Percentiles rank a stretch among this genome's conserved stretches.
Conservation (phyloP, 163 green algal species). For the Picocystis sp. region DNA sequence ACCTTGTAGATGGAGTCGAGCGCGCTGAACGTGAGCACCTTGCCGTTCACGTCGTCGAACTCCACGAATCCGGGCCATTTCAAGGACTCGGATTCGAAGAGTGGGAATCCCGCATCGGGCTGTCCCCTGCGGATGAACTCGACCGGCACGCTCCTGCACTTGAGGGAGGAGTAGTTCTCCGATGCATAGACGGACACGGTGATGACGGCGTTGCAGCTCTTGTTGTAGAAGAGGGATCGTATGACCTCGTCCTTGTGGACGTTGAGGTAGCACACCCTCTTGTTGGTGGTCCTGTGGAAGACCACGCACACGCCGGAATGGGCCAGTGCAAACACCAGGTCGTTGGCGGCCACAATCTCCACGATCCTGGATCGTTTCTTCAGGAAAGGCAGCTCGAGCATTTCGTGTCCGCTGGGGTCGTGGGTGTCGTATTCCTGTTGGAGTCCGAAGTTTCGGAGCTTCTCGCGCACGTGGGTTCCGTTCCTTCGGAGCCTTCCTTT, state of each 20-base stretch:
- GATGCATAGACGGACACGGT: conserved; percentile 18
- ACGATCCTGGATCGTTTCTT: conserved; percentile 25
- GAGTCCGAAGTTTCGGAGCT: conserved; percentile 9
- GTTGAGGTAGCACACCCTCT: conserved; percentile 24
- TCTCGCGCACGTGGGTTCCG: not conserved
- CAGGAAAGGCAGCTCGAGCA: conserved; percentile 19
- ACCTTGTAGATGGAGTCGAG: conserved; percentile 24
- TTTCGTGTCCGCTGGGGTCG: conserved; percentile 13
- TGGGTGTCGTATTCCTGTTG: conserved; percentile 29
- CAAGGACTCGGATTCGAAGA: conserved; percentile 28
- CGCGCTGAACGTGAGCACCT: conserved; percentile 29
- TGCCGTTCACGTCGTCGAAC: conserved; percentile 37
- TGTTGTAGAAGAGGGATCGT: conserved; percentile 25
- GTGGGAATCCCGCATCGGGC: conserved; percentile 19
- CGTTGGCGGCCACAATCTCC: conserved; percentile 25
- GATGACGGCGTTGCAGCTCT: conserved; percentile 21
- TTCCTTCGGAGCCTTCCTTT: not conserved
- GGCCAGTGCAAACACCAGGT: conserved; percentile 27
- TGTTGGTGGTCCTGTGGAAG: conserved; percentile 23
- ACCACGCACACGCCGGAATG: conserved; percentile 27
- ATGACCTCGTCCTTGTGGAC: conserved; percentile 18
- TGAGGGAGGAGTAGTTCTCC: conserved; percentile 22
- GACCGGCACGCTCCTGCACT: conserved; percentile 16
- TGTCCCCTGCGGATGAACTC: conserved; percentile 22
- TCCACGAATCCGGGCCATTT: conserved; percentile 33